These are phyloP conservation scores for Penicillium sp. DNA, from an alignment of 2,329 filamentous ascomycete genomes.

Conservation along the genomic window DNA sequence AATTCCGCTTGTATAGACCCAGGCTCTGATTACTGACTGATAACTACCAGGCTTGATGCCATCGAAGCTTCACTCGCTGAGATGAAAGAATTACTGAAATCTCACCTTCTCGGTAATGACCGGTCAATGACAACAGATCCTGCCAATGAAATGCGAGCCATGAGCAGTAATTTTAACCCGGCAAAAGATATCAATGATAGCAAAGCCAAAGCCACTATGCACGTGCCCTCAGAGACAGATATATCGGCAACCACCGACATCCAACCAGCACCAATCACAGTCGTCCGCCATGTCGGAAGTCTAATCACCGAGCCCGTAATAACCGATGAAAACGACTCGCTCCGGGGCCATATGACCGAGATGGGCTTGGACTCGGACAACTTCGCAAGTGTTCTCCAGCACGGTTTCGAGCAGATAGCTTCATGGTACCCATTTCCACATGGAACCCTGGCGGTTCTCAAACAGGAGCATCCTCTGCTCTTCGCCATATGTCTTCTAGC, in stretches of 20 bases:
- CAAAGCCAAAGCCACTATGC: conserved; percentile 1
- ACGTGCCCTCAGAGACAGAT: neutral
- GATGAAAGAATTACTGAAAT: conserved; percentile 7
- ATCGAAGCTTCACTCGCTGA: conserved; percentile 1
- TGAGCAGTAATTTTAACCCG: neutral
- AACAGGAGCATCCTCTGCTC: conserved; percentile 6
- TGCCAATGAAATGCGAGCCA: neutral
- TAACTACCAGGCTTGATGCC: conserved; percentile 1
- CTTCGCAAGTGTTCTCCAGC: conserved; percentile 3
- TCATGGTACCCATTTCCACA: conserved; percentile 8
- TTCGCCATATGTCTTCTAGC: conserved; percentile 6
- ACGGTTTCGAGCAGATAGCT: conserved; percentile 6
- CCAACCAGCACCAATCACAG: conserved; percentile 8
- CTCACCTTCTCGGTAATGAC: neutral
- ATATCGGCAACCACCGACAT: conserved; percentile 2
- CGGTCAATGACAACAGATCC: neutral
- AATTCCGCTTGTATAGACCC: neutral
- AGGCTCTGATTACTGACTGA: neutral
- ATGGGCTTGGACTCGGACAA: conserved; percentile 6
- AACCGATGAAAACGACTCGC: conserved; percentile 3
- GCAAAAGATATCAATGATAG: neutral
- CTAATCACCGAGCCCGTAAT: conserved; percentile 6
- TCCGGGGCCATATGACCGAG: conserved; percentile 4
- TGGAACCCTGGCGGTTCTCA: conserved; percentile 4
- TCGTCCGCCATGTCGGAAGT: conserved; percentile 8